These are phyloP conservation scores for Brassica carinata DNA, from an alignment of 345 rosid genomes.

Conservation along the genomic window DNA sequence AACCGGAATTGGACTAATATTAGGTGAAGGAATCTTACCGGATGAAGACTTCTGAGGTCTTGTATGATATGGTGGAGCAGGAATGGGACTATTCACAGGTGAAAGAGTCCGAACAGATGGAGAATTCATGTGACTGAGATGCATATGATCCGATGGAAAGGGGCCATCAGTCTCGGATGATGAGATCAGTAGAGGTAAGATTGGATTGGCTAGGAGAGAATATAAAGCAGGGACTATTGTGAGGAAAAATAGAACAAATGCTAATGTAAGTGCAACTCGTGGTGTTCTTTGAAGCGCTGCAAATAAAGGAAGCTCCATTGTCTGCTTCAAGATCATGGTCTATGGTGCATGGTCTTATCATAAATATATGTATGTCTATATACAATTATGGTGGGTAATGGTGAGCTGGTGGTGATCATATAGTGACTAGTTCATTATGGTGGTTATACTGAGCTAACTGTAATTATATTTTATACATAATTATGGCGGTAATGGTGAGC, in stretches of 20 bases:
- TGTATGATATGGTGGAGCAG: too few relatives aligned
- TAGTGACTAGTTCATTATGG: too few relatives aligned
- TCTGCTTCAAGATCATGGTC: too few relatives aligned
- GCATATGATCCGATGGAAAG: background rate
- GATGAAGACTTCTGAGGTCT: too few relatives aligned
- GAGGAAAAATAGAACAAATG: slow-evolving; percentile 31
- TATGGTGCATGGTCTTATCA: too few relatives aligned
- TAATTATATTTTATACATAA: too few relatives aligned
- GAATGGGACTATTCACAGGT: too few relatives aligned
- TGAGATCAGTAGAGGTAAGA: slow-evolving; percentile 20
- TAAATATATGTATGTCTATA: too few relatives aligned
- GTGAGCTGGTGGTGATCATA: too few relatives aligned
- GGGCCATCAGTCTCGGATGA: background rate
- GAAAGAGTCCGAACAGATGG: background rate
- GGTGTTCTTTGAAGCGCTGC: slow-evolving; percentile 30
- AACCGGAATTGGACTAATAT: slow-evolving; percentile 5
- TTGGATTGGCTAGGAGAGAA: slow-evolving; percentile 25
- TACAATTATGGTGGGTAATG: too few relatives aligned
- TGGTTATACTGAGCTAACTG: too few relatives aligned
- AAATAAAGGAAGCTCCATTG: slow-evolving; percentile 37
- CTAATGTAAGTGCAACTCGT: slow-evolving; percentile 22
- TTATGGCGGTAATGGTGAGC: too few relatives aligned
- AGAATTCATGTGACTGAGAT: background rate
- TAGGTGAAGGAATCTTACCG: background rate
- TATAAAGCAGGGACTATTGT: slow-evolving; percentile 30